Conservation (phyloP, 345 rosid genomes). For the Chamaenerion angustifolium region DNA sequence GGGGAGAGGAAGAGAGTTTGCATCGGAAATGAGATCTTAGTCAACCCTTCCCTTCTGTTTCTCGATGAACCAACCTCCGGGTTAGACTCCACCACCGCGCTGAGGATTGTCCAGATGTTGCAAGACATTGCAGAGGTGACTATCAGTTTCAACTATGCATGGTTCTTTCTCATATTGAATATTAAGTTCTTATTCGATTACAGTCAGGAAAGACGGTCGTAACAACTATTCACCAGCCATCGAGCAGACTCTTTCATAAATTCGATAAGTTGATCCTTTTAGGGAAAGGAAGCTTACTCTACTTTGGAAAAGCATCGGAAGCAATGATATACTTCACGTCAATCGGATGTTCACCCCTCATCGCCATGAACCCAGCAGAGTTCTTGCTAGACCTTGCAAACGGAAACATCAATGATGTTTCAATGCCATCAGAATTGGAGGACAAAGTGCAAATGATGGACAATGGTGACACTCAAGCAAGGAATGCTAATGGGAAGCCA, state of each 20-base stretch:
- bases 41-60: slow-evolving; percentile 83
- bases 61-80: slow-evolving; percentile 99
- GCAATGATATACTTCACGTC: slow-evolving; percentile 69
- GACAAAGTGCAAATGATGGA: slow-evolving; percentile 66
- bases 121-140: slow-evolving; percentile 75
- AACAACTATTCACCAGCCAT: slow-evolving; percentile 97
- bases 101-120: slow-evolving; percentile 65
- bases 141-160: too few species aligned
- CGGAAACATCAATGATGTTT: slow-evolving; percentile 68
- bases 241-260: slow-evolving; percentile 88
- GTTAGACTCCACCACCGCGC: slow-evolving; percentile 91
- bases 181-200: too few species aligned
- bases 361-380: slow-evolving; percentile 95
- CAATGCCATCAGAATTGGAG: slow-evolving; percentile 79
- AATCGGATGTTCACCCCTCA: slow-evolving; percentile 80
- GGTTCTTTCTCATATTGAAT: too few species aligned
- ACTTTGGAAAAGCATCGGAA: slow-evolving; percentile 94
- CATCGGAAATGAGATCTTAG: slow-evolving; percentile 85
- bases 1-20: slow-evolving; percentile 96
- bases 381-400: slow-evolving; percentile 93
- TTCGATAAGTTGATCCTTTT: slow-evolving; percentile 84
- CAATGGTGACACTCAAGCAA: slow-evolving; percentile 29
- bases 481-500: slow-evolving; percentile 60
- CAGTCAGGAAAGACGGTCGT: slow-evolving; percentile 65
- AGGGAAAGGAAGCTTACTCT: slow-evolving; percentile 84